Evolutionary conservation across 352 stramenopile species (phyloP), one percentile per base, ranked within the genome.

Genomic region (Pythium aquatile): DNA sequence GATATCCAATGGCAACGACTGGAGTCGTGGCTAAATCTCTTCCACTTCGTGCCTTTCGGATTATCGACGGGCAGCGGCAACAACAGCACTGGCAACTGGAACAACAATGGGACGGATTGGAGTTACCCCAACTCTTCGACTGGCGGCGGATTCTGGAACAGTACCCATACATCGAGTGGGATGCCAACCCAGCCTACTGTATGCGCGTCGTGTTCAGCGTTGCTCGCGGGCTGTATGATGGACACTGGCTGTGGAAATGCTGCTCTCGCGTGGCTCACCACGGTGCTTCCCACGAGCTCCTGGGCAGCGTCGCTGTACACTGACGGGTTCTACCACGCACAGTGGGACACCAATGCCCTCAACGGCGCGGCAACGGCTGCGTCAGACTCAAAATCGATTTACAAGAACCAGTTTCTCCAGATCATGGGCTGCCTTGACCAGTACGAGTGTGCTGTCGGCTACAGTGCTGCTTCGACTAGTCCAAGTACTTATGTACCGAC

Each of bases 1-100:
- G 55, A 51, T 5, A n/a, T 65, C 16, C 49, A 58, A 35, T 70
- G 63, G 63, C 40, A 32, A 2, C 63, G 63, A 5, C 63, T 70
- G 17, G 16, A 51, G 16, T 10, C 29, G n/a, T 70, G 63, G 63
- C 56, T 70, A 5, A 29, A 44, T n/a, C 0, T 61, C 1, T 70
- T 70, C 52, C 29, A 8, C 16, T 61, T 39, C 8, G 61, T 63
- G 26, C 61, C 54, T 2, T 49, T 47, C n/a, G 24, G 24, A 5
- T 61, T 42, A 1, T 61, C 51, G 14, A 55, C 24, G 7, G 48
- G 48, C n/a, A 14, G n/a, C 17, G 24, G 48, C 52, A 61, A 42
- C 52, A 54, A 39, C 16, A 16, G 14, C 28, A 40, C 39, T 1
- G 39, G 26, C 56, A 33, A 20, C 10, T 40, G 33, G 49, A 40